Percentiles rank a stretch among this genome's conserved stretches.
phyloP scores from a whole-genome alignment of 2,329 filamentous ascomycete genomes.

The Xylaria sp. region DNA sequence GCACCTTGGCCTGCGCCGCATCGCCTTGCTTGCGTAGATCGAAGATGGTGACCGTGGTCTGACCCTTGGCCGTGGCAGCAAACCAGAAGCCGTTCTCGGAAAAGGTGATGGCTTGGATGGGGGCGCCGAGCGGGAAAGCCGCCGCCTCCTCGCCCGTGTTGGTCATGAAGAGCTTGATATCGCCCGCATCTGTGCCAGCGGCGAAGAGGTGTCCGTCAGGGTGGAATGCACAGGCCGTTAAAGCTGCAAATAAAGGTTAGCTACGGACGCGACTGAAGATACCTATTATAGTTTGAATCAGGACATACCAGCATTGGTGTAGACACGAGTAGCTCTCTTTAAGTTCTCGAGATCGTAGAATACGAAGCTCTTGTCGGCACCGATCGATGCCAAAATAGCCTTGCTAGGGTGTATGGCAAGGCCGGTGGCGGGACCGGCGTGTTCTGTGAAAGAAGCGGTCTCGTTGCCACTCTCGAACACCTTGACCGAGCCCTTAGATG shows the following conservation, averaged over 20 bases:
- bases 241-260: slow-evolving; percentile 59
- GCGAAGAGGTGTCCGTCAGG: slow-evolving; percentile 96
- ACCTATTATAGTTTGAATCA: background rate
- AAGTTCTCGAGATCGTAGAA: slow-evolving; percentile 82
- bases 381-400: slow-evolving; percentile 85
- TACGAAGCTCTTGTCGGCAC: slow-evolving; percentile 90
- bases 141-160: slow-evolving; percentile 82
- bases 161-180: slow-evolving; percentile 90
- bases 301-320: slow-evolving; percentile 80
- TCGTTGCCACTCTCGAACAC: slow-evolving; percentile 79
- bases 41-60: slow-evolving; percentile 85
- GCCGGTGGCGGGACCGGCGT: slow-evolving; percentile 82
- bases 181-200: slow-evolving; percentile 80
- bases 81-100: slow-evolving; percentile 98
- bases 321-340: slow-evolving; percentile 80
- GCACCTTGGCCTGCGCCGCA: slow-evolving; percentile 80
- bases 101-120: slow-evolving; percentile 82
- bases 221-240: slow-evolving; percentile 87
- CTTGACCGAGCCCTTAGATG: slow-evolving; percentile 81
- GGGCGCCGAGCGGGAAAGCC: slow-evolving; percentile 74
- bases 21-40: slow-evolving; percentile 93
- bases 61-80: slow-evolving; percentile 81
- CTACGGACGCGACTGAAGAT: background rate
- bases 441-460: slow-evolving; percentile 77
- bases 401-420: slow-evolving; percentile 86